A percentile compares a stretch with the other conserved stretches of the same genome.
These are phyloP conservation scores for Xylaria sp. DNA, from an alignment of 2,329 filamentous ascomycete genomes.

Conservation along the genomic window DNA sequence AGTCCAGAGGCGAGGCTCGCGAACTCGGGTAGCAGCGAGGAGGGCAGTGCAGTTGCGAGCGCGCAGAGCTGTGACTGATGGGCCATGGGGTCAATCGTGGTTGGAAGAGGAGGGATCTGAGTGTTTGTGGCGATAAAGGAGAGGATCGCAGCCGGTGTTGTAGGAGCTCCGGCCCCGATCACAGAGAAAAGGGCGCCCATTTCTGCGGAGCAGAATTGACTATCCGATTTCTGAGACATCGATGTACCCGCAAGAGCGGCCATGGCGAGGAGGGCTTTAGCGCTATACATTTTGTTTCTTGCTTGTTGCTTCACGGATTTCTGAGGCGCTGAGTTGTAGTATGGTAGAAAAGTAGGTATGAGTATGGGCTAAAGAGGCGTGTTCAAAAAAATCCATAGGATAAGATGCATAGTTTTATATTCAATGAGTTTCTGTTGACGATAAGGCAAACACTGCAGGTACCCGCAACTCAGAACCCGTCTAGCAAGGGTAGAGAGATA, in stretches of 20 bases:
- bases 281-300: conserved; percentile 27
- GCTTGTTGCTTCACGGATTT: not conserved
- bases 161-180: not conserved
- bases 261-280: not conserved
- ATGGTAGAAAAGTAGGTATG: conserved; percentile 1
- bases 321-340: not conserved
- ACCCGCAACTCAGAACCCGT: too few relatives aligned
- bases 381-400: not conserved
- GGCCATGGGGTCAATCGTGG: not conserved
- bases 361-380: not conserved
- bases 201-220: conserved; percentile 14
- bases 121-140: conserved; percentile 13
- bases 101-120: not conserved
- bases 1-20: not conserved
- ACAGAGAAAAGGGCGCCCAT: not conserved
- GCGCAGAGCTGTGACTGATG: conserved; percentile 22
- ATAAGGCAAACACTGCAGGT: too few relatives aligned
- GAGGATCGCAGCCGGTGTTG: conserved; percentile 9
- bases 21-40: conserved; percentile 27
- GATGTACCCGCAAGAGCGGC: conserved; percentile 22
- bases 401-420: conserved; percentile 14
- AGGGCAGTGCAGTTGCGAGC: conserved; percentile 21
- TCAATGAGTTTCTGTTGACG: too few relatives aligned
- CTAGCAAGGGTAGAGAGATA: too few relatives aligned
- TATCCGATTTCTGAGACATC: conserved; percentile 22